A percentile compares a stretch with the other conserved stretches of the same genome.
Conservation (phyloP, 345 rosid genomes). For the Sisymbrium irio region DNA sequence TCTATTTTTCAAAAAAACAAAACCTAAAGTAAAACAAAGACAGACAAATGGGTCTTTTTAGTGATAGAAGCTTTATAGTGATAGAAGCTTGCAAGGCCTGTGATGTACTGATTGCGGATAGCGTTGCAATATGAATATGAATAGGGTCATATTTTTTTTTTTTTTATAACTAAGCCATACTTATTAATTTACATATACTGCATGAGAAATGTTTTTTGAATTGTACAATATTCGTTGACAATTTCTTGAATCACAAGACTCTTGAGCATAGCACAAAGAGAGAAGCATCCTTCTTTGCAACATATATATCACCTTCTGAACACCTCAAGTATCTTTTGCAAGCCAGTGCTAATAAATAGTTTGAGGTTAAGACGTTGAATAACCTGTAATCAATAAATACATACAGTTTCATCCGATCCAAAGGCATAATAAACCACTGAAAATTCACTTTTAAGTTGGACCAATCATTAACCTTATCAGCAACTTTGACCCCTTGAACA, state of each 20-base stretch:
- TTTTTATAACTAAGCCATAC: too few species aligned
- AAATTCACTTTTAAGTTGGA: too few species aligned
- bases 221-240: neutral
- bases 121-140: neutral
- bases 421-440: too few species aligned
- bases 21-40: neutral
- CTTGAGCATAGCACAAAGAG: neutral
- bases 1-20: neutral
- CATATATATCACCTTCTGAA: neutral
- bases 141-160: neutral
- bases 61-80: neutral
- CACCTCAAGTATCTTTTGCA: neutral
- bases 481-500: neutral
- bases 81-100: neutral
- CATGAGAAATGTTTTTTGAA: neutral
- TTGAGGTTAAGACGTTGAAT: neutral
- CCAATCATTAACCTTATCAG: too few species aligned
- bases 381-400: too few species aligned
- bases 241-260: neutral
- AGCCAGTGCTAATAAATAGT: neutral
- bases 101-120: neutral
- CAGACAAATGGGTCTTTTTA: neutral
- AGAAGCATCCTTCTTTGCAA: neutral
- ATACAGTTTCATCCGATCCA: too few species aligned
- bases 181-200: too few species aligned